Percentiles rank a stretch among this genome's conserved stretches.
These are phyloP conservation scores for Globisporangium rhizosaccharum DNA, from an alignment of 352 stramenopile species.

Conservation along the genomic window DNA sequence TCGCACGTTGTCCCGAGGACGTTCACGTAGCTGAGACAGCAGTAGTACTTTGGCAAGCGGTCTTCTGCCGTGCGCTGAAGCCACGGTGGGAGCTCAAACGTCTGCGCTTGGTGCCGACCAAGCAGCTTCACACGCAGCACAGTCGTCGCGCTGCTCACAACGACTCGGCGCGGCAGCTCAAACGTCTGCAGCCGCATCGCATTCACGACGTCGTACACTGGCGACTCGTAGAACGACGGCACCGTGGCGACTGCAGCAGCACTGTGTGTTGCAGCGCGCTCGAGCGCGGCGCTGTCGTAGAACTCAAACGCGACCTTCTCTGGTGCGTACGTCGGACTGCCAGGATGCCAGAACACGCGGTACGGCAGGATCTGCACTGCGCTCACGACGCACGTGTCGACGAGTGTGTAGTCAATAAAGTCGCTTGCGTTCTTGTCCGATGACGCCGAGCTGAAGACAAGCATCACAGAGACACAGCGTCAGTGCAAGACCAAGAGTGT, in stretches of 20 bases:
- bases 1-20: conserved; percentile 42
- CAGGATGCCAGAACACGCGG: conserved; percentile 73
- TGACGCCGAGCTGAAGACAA: conserved; percentile 42
- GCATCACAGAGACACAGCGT: background rate
- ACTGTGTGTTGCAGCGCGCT: background rate
- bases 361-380: conserved; percentile 72
- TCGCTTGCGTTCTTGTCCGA: conserved; percentile 48
- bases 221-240: conserved; percentile 51
- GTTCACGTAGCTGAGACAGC: conserved; percentile 75
- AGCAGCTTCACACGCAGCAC: conserved; percentile 57
- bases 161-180: conserved; percentile 40
- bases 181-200: conserved; percentile 73
- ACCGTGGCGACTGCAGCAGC: background rate
- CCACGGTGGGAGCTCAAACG: conserved; percentile 54
- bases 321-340: conserved; percentile 68
- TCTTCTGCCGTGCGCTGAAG: conserved; percentile 38
- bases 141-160: conserved; percentile 25
- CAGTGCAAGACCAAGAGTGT: background rate
- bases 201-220: conserved; percentile 50
- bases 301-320: conserved; percentile 70
- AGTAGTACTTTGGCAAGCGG: conserved; percentile 66
- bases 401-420: conserved; percentile 71
- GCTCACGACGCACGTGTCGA: conserved; percentile 49
- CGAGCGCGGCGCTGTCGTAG: conserved; percentile 24
- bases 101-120: conserved; percentile 67